These are phyloP conservation scores for Aspergillus pseudotamarii DNA, from an alignment of 2,329 filamentous ascomycete genomes.

Conservation along the genomic window DNA sequence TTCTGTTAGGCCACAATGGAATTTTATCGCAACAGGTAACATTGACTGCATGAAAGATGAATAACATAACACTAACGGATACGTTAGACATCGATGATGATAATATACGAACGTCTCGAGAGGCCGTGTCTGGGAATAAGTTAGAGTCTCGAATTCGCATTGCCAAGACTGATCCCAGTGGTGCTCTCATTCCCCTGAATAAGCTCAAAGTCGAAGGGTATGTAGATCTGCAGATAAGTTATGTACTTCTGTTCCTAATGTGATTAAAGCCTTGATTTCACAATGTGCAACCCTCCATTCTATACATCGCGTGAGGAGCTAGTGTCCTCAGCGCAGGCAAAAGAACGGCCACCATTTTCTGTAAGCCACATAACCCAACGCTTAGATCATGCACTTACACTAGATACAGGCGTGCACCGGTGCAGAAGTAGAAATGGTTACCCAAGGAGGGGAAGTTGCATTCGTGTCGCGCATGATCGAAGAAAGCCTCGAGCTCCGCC, in stretches of 20 bases:
- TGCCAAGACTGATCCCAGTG: slow-evolving; percentile 55
- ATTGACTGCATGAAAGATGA: not conserved
- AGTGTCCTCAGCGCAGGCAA: slow-evolving; percentile 63
- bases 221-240: not conserved
- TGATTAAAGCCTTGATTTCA: slow-evolving; percentile 67
- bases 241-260: slow-evolving; percentile 12
- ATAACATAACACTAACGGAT: not conserved
- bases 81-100: slow-evolving; percentile 70
- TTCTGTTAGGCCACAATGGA: slow-evolving; percentile 68
- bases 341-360: slow-evolving; percentile 69
- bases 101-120: slow-evolving; percentile 66
- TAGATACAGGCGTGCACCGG: slow-evolving; percentile 65
- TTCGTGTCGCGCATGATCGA: slow-evolving; percentile 73
- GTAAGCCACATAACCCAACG: slow-evolving; percentile 49
- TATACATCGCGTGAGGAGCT: slow-evolving; percentile 77
- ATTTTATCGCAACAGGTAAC: slow-evolving; percentile 67
- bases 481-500: slow-evolving; percentile 64
- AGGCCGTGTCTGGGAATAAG: slow-evolving; percentile 69
- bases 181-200: slow-evolving; percentile 66
- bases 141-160: slow-evolving; percentile 68
- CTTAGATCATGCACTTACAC: not conserved
- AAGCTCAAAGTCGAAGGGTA: slow-evolving; percentile 30
- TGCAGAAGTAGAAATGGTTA: slow-evolving; percentile 82
- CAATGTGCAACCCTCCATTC: slow-evolving; percentile 95
- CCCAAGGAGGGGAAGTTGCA: slow-evolving; percentile 71